These are phyloP conservation scores for Syzygium jambos DNA, from an alignment of 345 rosid genomes.

Conservation along the genomic window DNA sequence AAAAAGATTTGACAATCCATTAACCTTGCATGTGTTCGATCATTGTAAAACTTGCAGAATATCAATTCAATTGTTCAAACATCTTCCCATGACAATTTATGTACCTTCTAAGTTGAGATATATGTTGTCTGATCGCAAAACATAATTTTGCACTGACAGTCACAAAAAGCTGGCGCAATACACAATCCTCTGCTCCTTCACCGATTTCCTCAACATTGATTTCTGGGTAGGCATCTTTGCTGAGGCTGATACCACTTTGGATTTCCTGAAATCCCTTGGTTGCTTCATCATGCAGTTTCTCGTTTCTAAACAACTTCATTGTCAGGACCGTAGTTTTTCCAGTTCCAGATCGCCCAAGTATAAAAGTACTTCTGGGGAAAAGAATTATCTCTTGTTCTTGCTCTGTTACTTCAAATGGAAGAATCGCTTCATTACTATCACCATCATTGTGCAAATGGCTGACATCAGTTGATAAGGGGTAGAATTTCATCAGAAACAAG, in stretches of 20 bases:
- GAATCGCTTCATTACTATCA: conserved; percentile 27
- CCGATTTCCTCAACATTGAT: not conserved
- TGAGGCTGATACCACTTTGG: not conserved
- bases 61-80: not conserved
- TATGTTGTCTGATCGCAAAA: conserved; percentile 31
- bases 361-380: conserved; percentile 29
- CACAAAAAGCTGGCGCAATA: conserved; percentile 41
- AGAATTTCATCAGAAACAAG: conserved; percentile 43
- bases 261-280: conserved; percentile 6
- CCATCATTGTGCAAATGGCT: conserved; percentile 26
- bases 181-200: conserved; percentile 2
- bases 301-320: conserved; percentile 32
- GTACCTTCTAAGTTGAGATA: conserved; percentile 34
- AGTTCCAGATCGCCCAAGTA: conserved; percentile 48
- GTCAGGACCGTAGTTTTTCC: conserved; percentile 51
- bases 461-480: conserved; percentile 26
- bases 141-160: conserved; percentile 40
- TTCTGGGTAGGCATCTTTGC: not conserved
- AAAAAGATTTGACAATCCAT: not conserved
- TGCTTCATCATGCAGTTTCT: conserved; percentile 18
- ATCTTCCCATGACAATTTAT: not conserved
- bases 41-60: not conserved
- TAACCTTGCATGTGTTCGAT: not conserved
- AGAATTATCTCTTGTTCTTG: conserved; percentile 29
- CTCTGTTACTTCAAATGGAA: conserved; percentile 44